phyloP scores from a whole-genome alignment of 768 basidiomycete genomes.

The Suillus alpinus region DNA sequence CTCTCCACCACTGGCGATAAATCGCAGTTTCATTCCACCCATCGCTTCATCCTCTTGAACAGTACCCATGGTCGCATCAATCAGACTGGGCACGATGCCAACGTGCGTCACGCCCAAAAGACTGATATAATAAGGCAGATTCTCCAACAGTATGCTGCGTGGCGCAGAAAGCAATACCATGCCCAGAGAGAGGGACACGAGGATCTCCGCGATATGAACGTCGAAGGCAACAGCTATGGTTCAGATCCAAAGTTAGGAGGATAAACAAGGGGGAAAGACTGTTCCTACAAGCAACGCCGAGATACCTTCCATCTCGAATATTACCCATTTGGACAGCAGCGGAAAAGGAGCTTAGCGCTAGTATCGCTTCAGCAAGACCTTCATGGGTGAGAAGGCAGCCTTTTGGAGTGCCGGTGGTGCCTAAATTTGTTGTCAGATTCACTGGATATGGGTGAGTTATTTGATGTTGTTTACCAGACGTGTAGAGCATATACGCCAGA shows the following conservation, averaged over 20 bases:
- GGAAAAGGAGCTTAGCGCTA: slow-evolving; percentile 25
- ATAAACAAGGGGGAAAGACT: slow-evolving; percentile 10
- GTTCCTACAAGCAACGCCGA: slow-evolving; percentile 42
- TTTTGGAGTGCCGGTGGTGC: slow-evolving; percentile 52
- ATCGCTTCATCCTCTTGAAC: slow-evolving; percentile 28
- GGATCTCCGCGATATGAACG: slow-evolving; percentile 46
- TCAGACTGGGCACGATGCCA: slow-evolving; percentile 51
- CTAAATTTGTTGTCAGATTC: slow-evolving; percentile 19
- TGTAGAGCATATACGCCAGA: slow-evolving; percentile 47
- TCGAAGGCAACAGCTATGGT: slow-evolving; percentile 49
- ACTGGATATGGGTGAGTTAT: neutral
- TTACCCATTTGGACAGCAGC: slow-evolving; percentile 20
- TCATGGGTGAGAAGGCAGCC: slow-evolving; percentile 43
- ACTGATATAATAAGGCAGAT: slow-evolving; percentile 39
- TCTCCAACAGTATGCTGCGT: slow-evolving; percentile 36
- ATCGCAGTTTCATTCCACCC: slow-evolving; percentile 34
- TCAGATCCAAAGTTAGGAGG: slow-evolving; percentile 2
- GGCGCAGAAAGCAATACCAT: slow-evolving; percentile 43
- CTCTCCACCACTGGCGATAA: slow-evolving; percentile 50
- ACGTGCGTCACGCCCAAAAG: slow-evolving; percentile 46
- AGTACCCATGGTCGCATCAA: slow-evolving; percentile 45
- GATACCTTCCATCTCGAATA: slow-evolving; percentile 29
- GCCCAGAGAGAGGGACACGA: slow-evolving; percentile 41
- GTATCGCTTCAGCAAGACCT: slow-evolving; percentile 32
- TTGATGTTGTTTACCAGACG: slow-evolving; percentile 36